These are phyloP conservation scores for Phytopythium oedochilum DNA, from an alignment of 352 stramenopile genomes.

Conservation along the genomic window DNA sequence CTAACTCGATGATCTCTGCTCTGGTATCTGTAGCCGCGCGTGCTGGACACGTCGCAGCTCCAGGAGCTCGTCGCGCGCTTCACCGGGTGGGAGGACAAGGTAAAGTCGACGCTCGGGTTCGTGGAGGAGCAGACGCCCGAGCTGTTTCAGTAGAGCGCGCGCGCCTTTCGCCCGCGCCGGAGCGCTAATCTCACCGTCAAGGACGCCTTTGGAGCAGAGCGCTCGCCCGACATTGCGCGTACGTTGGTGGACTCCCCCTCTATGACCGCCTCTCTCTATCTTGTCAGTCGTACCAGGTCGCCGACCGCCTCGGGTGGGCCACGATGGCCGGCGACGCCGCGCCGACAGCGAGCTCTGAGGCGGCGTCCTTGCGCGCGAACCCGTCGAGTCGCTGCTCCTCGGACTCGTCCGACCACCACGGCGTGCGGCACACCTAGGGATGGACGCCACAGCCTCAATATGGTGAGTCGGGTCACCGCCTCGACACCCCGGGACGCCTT, in stretches of 20 bases:
- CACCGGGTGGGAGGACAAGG: conserved; percentile 78
- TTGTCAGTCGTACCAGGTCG: conserved; percentile 49
- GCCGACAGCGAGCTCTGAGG: too few species aligned
- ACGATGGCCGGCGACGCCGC: not conserved
- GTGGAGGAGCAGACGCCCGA: conserved; percentile 86
- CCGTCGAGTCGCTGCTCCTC: conserved; percentile 16
- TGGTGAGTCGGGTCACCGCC: too few species aligned
- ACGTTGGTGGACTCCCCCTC: not conserved
- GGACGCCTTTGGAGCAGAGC: not conserved
- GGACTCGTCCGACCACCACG: conserved; percentile 39
- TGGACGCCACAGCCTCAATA: too few species aligned
- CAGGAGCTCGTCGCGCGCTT: conserved; percentile 68
- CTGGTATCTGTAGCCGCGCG: conserved; percentile 38
- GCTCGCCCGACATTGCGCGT: not conserved
- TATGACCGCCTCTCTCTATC: not conserved
- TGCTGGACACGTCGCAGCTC: conserved; percentile 79
- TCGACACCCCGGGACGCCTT: not conserved
- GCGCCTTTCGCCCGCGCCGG: not conserved
- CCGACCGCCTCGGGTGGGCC: conserved; percentile 32
- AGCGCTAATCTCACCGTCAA: not conserved
- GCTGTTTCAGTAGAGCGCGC: conserved; percentile 64
- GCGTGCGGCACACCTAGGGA: conserved; percentile 26
- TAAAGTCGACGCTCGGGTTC: conserved; percentile 79
- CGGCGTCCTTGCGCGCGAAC: not conserved
- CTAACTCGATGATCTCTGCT: too few species aligned